These are phyloP conservation scores for Phytophthora hybrid DNA, from an alignment of 352 stramenopile species.

Conservation along the genomic window DNA sequence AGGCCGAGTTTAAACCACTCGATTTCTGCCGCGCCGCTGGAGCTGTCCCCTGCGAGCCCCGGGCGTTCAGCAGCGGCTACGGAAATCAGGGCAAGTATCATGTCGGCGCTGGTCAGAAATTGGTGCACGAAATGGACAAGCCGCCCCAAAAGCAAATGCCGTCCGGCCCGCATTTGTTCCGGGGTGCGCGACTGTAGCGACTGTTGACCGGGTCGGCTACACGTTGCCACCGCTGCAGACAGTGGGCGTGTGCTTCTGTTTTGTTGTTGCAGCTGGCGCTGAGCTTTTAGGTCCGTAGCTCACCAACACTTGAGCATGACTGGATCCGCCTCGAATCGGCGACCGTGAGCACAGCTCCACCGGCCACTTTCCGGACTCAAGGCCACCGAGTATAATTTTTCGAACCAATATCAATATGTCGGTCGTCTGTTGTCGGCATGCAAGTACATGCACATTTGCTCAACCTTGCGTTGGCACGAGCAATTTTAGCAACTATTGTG, in stretches of 20 bases:
- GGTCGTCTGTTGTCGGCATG: neutral
- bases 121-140: conserved; percentile 4
- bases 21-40: neutral
- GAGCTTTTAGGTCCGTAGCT: conserved; percentile 8
- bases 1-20: neutral
- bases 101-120: conserved; percentile 5
- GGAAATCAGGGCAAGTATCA: neutral
- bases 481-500: no score
- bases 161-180: no score
- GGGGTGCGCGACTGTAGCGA: neutral
- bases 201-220: conserved; percentile 23
- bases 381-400: neutral
- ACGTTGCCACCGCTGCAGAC: conserved; percentile 1
- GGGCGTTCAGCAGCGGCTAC: neutral
- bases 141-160: no score
- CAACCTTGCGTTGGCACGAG: neutral
- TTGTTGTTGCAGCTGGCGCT: neutral
- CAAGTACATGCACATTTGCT: neutral
- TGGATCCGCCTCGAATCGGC: conserved; percentile 12
- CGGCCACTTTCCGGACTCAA: conserved; percentile 13
- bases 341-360: conserved; percentile 24
- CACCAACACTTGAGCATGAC: conserved; percentile 14
- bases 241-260: conserved; percentile 27
- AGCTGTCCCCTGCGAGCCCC: neutral
- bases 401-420: neutral